Evolutionary conservation across 371 early-diverging fungal species (phyloP).

Genomic region (Chytridiales sp.): DNA sequence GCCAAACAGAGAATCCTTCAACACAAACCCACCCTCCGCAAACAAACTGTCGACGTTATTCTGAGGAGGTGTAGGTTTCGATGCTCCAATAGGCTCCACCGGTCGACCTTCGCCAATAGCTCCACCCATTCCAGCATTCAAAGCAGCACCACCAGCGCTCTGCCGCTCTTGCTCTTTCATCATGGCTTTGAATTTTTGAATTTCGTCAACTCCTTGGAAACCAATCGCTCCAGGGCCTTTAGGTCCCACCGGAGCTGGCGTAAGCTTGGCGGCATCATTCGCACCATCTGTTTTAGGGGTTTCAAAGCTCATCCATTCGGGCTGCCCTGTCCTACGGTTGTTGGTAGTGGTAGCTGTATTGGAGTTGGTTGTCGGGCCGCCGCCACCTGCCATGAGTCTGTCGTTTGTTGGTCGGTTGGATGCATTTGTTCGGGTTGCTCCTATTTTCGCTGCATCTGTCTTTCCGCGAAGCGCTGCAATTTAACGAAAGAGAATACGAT

Average conservation of each 20-base stretch:
- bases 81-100: background rate
- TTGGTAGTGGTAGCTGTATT: background rate
- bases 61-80: background rate
- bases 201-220: conserved; percentile 19
- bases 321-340: conserved; percentile 13
- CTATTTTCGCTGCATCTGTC: background rate
- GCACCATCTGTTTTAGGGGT: conserved; percentile 4
- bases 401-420: background rate
- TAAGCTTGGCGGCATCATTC: background rate
- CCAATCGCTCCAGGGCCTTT: background rate
- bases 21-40: background rate
- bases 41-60: conserved; percentile 3
- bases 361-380: background rate
- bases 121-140: background rate
- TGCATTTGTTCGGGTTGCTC: background rate
- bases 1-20: background rate
- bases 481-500: background rate
- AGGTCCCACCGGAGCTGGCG: background rate
- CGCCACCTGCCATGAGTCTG: background rate
- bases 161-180: conserved; percentile 20
- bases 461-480: background rate
- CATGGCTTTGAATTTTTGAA: conserved; percentile 28
- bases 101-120: background rate
- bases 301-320: conserved; percentile 29
- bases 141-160: background rate